phyloP scores from a whole-genome alignment of 2,329 filamentous ascomycete genomes.

The Colletotrichum echinochloae region DNA sequence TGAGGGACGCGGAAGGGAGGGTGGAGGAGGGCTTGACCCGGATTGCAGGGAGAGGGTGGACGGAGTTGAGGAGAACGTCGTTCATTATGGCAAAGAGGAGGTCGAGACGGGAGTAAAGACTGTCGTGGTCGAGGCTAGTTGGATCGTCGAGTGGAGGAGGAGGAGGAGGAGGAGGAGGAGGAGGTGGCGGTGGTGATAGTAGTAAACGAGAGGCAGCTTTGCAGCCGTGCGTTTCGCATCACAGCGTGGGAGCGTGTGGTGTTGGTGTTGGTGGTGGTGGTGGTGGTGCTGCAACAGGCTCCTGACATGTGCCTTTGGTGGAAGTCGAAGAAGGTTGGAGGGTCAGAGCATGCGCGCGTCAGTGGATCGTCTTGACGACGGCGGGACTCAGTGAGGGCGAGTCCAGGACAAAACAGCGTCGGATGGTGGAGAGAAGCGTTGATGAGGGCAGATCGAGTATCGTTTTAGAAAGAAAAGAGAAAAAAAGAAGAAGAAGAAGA shows the following conservation, averaged over 20 bases:
- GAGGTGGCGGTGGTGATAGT: too few relatives aligned
- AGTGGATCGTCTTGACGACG: constrained; percentile 26
- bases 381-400: constrained; percentile 1
- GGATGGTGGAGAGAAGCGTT: background rate
- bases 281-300: constrained; percentile 18
- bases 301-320: constrained; percentile 34
- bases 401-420: background rate
- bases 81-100: constrained; percentile 32
- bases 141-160: constrained; percentile 1
- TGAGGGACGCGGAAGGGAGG: constrained; percentile 23
- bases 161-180: background rate
- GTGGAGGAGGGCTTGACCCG: constrained; percentile 26
- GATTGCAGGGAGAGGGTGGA: constrained; percentile 32
- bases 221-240: constrained; percentile 37
- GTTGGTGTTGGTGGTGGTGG: background rate
- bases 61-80: constrained; percentile 40
- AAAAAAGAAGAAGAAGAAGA: background rate
- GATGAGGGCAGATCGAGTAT: background rate
- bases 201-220: constrained; percentile 29
- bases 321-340: constrained; percentile 6
- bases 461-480: too few relatives aligned
- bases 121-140: constrained; percentile 2
- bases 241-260: constrained; percentile 22
- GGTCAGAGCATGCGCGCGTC: constrained; percentile 35
- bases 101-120: background rate